A percentile compares a stretch with the other conserved stretches of the same genome.
Conservation (phyloP, 164 flowering plant species). For the Vitis riparia region DNA sequence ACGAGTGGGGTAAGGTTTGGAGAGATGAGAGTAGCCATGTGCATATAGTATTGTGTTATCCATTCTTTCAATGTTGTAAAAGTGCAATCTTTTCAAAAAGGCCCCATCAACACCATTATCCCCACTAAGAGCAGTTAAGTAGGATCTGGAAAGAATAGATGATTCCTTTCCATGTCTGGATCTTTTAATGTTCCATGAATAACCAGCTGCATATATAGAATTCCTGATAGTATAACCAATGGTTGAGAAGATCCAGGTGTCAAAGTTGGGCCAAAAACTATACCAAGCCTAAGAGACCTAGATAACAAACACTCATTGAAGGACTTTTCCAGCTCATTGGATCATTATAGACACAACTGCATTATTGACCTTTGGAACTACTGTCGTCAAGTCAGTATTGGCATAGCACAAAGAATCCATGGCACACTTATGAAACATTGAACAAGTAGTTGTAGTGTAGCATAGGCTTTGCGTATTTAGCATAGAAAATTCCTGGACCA, state of each 20-base stretch:
- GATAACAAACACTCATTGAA: conserved; percentile 50
- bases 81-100: conserved; percentile 71
- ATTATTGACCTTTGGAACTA: conserved; percentile 76
- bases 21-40: conserved; percentile 61
- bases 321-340: conserved; percentile 75
- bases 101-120: conserved; percentile 67
- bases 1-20: neutral
- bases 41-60: conserved; percentile 60
- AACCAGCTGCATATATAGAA: conserved; percentile 55
- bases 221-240: conserved; percentile 49
- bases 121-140: conserved; percentile 56
- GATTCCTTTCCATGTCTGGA: conserved; percentile 76
- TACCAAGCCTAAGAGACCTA: conserved; percentile 91
- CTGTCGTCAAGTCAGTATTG: conserved; percentile 69
- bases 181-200: conserved; percentile 79
- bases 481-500: conserved; percentile 72
- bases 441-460: conserved; percentile 72
- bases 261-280: conserved; percentile 50
- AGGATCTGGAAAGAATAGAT: conserved; percentile 71
- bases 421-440: conserved; percentile 87
- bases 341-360: conserved; percentile 73
- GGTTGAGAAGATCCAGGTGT: conserved; percentile 48
- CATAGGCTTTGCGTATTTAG: conserved; percentile 87
- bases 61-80: conserved; percentile 84
- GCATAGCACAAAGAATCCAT: conserved; percentile 79